phyloP scores from a whole-genome alignment of 1,284 basidiomycete genomes.

The Clitocybe nebularis region DNA sequence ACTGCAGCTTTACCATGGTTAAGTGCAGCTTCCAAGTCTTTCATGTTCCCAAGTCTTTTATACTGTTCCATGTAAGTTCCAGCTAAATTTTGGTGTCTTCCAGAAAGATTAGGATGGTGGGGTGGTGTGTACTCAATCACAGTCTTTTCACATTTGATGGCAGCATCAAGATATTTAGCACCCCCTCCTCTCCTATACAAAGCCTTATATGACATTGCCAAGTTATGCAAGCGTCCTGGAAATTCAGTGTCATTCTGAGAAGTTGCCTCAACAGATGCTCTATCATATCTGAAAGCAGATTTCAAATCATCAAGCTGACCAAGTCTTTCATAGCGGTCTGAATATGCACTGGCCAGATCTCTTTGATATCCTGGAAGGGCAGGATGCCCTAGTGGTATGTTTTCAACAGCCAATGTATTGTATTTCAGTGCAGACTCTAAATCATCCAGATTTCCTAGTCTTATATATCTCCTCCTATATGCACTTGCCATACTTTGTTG shows the following conservation, averaged over 20 bases:
- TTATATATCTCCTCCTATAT: slow-evolving; percentile 2
- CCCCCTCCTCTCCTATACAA: not conserved
- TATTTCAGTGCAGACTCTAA: slow-evolving; percentile 7
- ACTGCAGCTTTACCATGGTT: not conserved
- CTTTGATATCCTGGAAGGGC: not conserved
- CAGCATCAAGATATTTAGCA: not conserved
- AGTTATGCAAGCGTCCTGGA: not conserved
- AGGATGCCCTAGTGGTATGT: not conserved
- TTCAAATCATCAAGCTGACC: slow-evolving; percentile 1
- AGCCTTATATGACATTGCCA: slow-evolving; percentile 1
- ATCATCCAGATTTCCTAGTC: slow-evolving; percentile 6
- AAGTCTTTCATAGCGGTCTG: not conserved
- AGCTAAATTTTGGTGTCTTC: not conserved
- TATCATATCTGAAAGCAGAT: not conserved
- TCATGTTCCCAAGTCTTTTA: not conserved
- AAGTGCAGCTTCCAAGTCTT: slow-evolving; percentile 3
- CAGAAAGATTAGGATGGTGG: not conserved
- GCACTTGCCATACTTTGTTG: slow-evolving; percentile 5
- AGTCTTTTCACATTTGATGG: not conserved
- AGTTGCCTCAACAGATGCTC: slow-evolving; percentile 1
- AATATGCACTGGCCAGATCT: not conserved
- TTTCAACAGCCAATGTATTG: slow-evolving; percentile 1
- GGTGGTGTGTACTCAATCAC: not conserved
- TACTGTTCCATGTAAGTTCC: not conserved
- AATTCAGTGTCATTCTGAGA: not conserved